Percentiles rank a stretch among this genome's conserved stretches.
These are phyloP conservation scores for Pichia sp. DNA, from an alignment of 1,139 yeast genomes.

Conservation along the genomic window DNA sequence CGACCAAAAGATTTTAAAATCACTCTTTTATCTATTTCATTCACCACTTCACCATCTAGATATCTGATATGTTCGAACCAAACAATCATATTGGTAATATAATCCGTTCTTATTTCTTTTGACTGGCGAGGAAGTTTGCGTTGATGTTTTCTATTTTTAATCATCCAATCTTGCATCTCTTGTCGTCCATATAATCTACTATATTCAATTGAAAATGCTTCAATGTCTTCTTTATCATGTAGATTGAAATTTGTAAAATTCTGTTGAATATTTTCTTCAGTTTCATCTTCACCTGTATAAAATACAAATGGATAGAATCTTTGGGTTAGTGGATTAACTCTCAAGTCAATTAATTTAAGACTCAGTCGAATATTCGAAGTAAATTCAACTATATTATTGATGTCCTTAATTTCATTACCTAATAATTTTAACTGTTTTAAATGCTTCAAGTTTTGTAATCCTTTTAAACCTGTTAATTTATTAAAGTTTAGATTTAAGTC, in stretches of 20 bases:
- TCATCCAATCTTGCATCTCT: slow-evolving; percentile 20
- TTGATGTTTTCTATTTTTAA: slow-evolving; percentile 16
- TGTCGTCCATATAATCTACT: slow-evolving; percentile 19
- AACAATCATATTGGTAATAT: slow-evolving; percentile 19
- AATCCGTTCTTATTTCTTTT: slow-evolving; percentile 9
- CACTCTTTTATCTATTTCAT: not conserved
- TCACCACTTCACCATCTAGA: slow-evolving; percentile 21
- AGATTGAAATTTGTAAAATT: slow-evolving; percentile 20
- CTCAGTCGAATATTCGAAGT: slow-evolving; percentile 30
- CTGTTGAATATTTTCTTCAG: slow-evolving; percentile 9
- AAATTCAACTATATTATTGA: slow-evolving; percentile 33
- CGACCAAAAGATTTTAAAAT: not conserved
- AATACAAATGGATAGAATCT: slow-evolving; percentile 50
- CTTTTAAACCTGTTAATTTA: slow-evolving; percentile 28
- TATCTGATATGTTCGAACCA: slow-evolving; percentile 25
- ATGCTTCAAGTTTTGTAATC: slow-evolving; percentile 27
- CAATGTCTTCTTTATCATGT: slow-evolving; percentile 28
- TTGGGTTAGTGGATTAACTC: slow-evolving; percentile 45
- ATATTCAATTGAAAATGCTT: slow-evolving; percentile 28
- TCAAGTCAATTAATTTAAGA: slow-evolving; percentile 39
- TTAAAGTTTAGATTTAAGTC: slow-evolving; percentile 49
- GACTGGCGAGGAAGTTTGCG: slow-evolving; percentile 5
- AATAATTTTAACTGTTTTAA: slow-evolving; percentile 39
- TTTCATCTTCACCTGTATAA: slow-evolving; percentile 25
- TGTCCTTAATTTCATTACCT: slow-evolving; percentile 38